These are phyloP conservation scores for Crepidotus variabilis DNA, from an alignment of 768 basidiomycete species.

Conservation along the genomic window DNA sequence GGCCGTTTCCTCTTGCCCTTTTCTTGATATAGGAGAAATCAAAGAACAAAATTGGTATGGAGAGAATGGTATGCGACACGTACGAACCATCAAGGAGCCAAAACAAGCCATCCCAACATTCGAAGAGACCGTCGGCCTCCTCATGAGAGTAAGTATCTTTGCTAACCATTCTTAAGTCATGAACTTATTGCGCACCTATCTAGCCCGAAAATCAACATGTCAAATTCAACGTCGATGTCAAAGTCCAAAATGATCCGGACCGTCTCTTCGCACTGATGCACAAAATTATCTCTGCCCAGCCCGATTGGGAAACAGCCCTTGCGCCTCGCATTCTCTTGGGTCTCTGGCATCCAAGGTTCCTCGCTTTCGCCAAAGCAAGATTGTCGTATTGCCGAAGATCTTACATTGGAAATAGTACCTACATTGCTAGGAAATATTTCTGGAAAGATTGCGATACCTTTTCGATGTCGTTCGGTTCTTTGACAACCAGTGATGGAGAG, in stretches of 20 bases:
- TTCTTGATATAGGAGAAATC: constrained; percentile 49
- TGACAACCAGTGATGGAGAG: constrained; percentile 72
- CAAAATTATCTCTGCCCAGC: constrained; percentile 55
- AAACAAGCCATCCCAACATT: constrained; percentile 90
- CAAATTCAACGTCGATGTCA: constrained; percentile 88
- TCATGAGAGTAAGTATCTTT: constrained; percentile 62
- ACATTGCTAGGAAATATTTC: constrained; percentile 80
- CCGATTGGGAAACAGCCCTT: constrained; percentile 69
- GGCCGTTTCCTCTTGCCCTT: constrained; percentile 12
- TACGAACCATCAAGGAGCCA: constrained; percentile 76
- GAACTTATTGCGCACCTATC: not conserved
- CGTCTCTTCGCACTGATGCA: constrained; percentile 82
- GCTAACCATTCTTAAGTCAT: not conserved
- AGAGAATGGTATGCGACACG: constrained; percentile 66
- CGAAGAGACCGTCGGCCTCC: constrained; percentile 68
- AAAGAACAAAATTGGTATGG: constrained; percentile 72
- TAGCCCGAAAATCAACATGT: constrained; percentile 77
- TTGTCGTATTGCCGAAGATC: constrained; percentile 83
- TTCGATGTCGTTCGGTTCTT: constrained; percentile 71
- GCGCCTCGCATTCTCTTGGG: constrained; percentile 81
- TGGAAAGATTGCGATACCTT: constrained; percentile 87
- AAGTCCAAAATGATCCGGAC: constrained; percentile 87
- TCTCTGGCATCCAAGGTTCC: constrained; percentile 90
- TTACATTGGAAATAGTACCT: constrained; percentile 75
- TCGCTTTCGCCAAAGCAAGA: constrained; percentile 66